Percentiles rank a stretch among this genome's conserved stretches.
Conservation (phyloP, 2,329 filamentous ascomycete genomes). For the Dothistroma septosporum region DNA sequence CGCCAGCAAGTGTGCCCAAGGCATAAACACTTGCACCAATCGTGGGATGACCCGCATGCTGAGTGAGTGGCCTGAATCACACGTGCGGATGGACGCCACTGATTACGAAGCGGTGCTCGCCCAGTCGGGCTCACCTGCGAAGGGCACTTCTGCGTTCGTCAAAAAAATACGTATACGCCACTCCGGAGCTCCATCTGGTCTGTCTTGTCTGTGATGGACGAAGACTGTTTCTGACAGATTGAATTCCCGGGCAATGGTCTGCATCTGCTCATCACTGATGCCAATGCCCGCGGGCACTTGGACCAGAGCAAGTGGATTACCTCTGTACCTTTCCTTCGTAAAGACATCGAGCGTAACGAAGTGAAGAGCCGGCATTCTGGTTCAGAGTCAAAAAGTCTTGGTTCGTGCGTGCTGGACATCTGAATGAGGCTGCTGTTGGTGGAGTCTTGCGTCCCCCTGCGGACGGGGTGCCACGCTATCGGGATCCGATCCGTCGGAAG, state of each 20-base stretch:
- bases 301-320: slow-evolving; percentile 57
- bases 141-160: slow-evolving; percentile 49
- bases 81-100: neutral
- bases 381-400: neutral
- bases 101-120: neutral
- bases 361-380: slow-evolving; percentile 8
- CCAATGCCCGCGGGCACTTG: slow-evolving; percentile 36
- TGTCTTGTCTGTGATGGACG: slow-evolving; percentile 38
- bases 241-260: slow-evolving; percentile 54
- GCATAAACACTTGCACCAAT: slow-evolving; percentile 54
- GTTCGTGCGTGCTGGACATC: neutral
- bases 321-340: slow-evolving; percentile 45
- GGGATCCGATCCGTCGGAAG: neutral
- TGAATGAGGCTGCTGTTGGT: neutral
- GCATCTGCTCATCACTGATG: slow-evolving; percentile 43
- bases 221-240: slow-evolving; percentile 58
- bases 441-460: neutral
- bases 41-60: slow-evolving; percentile 48
- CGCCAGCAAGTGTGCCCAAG: slow-evolving; percentile 31
- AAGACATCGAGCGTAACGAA: slow-evolving; percentile 47
- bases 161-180: slow-evolving; percentile 55
- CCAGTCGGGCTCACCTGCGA: slow-evolving; percentile 39
- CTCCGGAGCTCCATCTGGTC: slow-evolving; percentile 21
- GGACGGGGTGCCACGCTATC: neutral
- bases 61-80: neutral